Conservation (phyloP, 1,284 basidiomycete species). For the Cerioporus squamosus region DNA sequence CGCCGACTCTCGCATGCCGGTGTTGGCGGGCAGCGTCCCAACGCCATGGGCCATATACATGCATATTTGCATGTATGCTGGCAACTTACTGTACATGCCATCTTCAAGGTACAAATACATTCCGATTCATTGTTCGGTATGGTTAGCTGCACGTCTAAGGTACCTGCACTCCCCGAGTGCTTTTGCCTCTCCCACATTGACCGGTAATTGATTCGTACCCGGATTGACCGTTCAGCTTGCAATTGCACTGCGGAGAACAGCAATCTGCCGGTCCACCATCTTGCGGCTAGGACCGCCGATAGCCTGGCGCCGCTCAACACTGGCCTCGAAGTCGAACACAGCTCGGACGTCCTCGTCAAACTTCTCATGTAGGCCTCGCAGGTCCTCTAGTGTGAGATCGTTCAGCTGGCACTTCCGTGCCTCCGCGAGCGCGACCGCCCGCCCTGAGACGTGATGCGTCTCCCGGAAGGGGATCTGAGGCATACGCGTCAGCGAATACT, state of each 20-base stretch:
- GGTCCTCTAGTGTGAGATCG: conserved; percentile 82
- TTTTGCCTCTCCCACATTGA: too few species aligned
- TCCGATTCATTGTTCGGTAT: too few species aligned
- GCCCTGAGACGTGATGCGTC: conserved; percentile 97
- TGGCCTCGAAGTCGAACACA: conserved; percentile 93
- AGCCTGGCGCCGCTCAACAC: conserved; percentile 92
- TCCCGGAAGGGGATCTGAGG: conserved; percentile 90
- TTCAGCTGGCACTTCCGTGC: conserved; percentile 80
- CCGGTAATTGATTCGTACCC: too few species aligned
- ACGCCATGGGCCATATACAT: too few species aligned
- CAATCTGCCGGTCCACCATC: conserved; percentile 87
- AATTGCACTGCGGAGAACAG: conserved; percentile 63
- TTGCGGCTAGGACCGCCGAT: conserved; percentile 90
- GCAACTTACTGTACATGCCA: too few species aligned
- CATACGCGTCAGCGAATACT: too few species aligned
- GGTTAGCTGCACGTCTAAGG: too few species aligned
- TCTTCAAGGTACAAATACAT: too few species aligned
- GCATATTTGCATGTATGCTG: too few species aligned
- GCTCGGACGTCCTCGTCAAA: conserved; percentile 84
- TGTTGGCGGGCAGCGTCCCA: too few species aligned
- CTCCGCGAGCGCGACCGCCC: conserved; percentile 94
- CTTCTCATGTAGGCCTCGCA: conserved; percentile 72
- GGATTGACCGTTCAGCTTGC: conserved; percentile 14
- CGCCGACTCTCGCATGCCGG: too few species aligned
- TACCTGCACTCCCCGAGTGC: too few species aligned